Conservation (phyloP, 768 basidiomycete genomes). For the Collybia nuda region DNA sequence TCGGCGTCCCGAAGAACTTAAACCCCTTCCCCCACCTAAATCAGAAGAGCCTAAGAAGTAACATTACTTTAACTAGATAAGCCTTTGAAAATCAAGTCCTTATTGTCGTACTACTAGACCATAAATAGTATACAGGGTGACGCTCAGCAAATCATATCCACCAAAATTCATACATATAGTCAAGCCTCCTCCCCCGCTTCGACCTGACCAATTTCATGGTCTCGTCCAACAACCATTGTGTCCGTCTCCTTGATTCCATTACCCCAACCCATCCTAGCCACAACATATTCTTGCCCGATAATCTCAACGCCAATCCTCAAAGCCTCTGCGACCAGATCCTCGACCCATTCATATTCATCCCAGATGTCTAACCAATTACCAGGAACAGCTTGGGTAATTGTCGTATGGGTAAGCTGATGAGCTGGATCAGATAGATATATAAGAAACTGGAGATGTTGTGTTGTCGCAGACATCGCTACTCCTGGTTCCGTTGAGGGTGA, state of each 20-base stretch:
- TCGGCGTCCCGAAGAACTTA: conserved; percentile 67
- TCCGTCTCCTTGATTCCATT: conserved; percentile 19
- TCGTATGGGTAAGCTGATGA: conserved; percentile 75
- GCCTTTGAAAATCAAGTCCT: conserved; percentile 7
- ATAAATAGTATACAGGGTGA: conserved; percentile 2
- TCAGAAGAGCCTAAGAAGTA: conserved; percentile 81
- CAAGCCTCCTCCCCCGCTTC: conserved; percentile 27
- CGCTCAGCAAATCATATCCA: not conserved
- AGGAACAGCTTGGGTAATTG: conserved; percentile 82
- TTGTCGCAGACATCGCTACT: conserved; percentile 34
- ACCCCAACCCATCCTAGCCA: conserved; percentile 82
- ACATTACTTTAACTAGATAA: not conserved
- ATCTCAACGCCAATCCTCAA: conserved; percentile 85
- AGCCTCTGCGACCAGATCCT: conserved; percentile 88
- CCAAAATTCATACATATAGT: conserved; percentile 28
- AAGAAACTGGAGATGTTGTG: conserved; percentile 65
- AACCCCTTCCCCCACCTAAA: conserved; percentile 73
- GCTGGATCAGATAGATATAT: conserved; percentile 74
- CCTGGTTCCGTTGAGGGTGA: conserved; percentile 23
- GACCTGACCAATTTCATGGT: conserved; percentile 9
- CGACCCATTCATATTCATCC: conserved; percentile 95
- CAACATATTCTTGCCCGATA: conserved; percentile 89
- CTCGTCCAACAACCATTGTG: conserved; percentile 13
- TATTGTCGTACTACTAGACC: conserved; percentile 6
- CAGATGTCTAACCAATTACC: conserved; percentile 85